Base-by-base conservation (phyloP, 768 basidiomycete genomes). In the Hygrophoropsis aurantiaca region DNA sequence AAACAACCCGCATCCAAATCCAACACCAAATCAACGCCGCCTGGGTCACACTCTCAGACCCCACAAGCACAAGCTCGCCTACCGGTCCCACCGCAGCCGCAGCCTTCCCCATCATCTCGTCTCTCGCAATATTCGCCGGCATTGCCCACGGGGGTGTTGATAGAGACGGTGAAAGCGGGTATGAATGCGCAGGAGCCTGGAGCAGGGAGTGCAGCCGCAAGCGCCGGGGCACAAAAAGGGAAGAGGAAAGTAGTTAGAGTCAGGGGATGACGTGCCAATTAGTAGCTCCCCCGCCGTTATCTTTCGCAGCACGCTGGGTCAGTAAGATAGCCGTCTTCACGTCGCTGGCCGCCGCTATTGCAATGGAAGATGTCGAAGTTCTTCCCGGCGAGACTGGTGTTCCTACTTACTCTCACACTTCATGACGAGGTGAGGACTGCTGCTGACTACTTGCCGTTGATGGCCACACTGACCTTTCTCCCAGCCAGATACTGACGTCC, bases 401-500 rank as follows among this genome's bases (percentile, higher is more conserved):
- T 16, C 95, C 95, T 2, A 76, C 73, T 10, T 89, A n/a, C n/a
- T n/a, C n/a, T 95, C 33, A 70, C 58, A 44, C 77, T 94, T 18
- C 82, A 88, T 56, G 91, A 89, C 6, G 87, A 93, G 38, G 94
- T 91, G 24, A 74, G 84, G 64, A 64, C 69, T 2, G 84, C 84
- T 46, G 94, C 93, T n/a, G n/a, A n/a, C n/a, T n/a, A n/a, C n/a
- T n/a, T n/a, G n/a, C n/a, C n/a, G 10, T 34, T 34, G 16, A 10
- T 35, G 36, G n/a, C n/a, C n/a, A n/a, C n/a, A n/a, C n/a, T n/a
- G n/a, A n/a, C n/a, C n/a, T n/a, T n/a, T n/a, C n/a, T n/a, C n/a
- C n/a, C n/a, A n/a, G n/a, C n/a, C n/a, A n/a, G n/a, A 98, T 60
- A 99, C 97, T 5, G 97, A 99, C 60, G 97, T 99, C 41, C 97